Base-by-base conservation (phyloP, 805 yeast species). In the Wickerhamomyces alni region DNA sequence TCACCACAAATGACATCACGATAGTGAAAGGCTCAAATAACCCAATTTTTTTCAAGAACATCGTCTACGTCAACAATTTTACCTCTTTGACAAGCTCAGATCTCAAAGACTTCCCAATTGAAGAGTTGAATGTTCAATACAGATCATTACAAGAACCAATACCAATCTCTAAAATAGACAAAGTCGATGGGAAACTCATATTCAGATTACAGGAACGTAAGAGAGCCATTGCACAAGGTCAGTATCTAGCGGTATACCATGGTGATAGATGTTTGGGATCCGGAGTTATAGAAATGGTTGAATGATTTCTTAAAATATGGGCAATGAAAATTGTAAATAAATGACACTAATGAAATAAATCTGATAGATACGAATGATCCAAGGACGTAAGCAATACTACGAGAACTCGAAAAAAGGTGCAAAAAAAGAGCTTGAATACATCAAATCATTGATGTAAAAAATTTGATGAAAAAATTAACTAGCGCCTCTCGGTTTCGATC, bases 401-500 rank as follows among this genome's bases (percentile, higher is more conserved):
- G n/a, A n/a, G n/a, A n/a, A n/a, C n/a, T n/a, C n/a, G n/a, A n/a
- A n/a, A n/a, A n/a, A n/a, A n/a, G n/a, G n/a, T n/a, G n/a, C n/a
- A n/a, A n/a, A n/a, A n/a, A n/a, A n/a, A n/a, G n/a, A n/a, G n/a
- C n/a, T n/a, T n/a, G n/a, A n/a, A n/a, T n/a, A n/a, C n/a, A n/a
- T n/a, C n/a, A n/a, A n/a, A n/a, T n/a, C n/a, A n/a, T n/a, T n/a
- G n/a, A n/a, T n/a, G n/a, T n/a, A n/a, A n/a, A n/a, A n/a, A n/a
- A n/a, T n/a, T n/a, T n/a, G 8, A 8, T 26, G n/a, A 37, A 50
- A 51, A 58, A 70, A 67, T 63, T 61, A 53, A 52, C 27, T 82
- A 83, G 93, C 93, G 87, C 83, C 82, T 87, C 87, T 75, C 69
- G 86, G 91, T 84, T 82, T 84, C 93, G 93, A 84, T 84, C 94